These are phyloP conservation scores for Thraustochytrium striatum DNA, from an alignment of 352 stramenopile species.

Conservation along the genomic window DNA sequence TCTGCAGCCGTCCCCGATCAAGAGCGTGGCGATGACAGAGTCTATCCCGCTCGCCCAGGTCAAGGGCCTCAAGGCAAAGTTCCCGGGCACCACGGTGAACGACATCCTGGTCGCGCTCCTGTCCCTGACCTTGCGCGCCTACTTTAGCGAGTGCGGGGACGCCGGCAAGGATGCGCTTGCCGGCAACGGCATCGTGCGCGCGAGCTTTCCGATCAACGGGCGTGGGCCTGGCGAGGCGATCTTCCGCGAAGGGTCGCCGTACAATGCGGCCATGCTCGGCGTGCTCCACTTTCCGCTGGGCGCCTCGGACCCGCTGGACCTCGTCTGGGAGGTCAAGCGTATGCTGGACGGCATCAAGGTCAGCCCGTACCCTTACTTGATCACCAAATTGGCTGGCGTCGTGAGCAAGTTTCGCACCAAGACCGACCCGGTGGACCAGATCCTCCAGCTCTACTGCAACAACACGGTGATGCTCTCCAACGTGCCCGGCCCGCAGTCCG, in stretches of 20 bases:
- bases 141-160: constrained; percentile 1
- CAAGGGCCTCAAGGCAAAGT: constrained; percentile 33
- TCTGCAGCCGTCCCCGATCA: not conserved
- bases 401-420: not conserved
- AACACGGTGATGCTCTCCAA: constrained; percentile 27
- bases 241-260: constrained; percentile 1
- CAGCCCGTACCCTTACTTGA: not conserved
- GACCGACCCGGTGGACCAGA: not conserved
- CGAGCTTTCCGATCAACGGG: constrained; percentile 21
- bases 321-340: constrained; percentile 27
- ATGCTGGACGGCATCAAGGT: constrained; percentile 29
- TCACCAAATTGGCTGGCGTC: not conserved
- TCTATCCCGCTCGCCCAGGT: not conserved
- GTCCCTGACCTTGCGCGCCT: not conserved
- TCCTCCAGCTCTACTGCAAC: not conserved
- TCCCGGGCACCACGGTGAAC: constrained; percentile 36
- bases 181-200: not conserved
- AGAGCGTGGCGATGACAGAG: not conserved
- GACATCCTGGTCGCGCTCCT: constrained; percentile 26
- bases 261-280: not conserved
- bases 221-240: not conserved
- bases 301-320: not conserved
- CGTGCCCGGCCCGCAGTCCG: not conserved
- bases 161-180: not conserved
- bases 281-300: not conserved